Evolutionary conservation across 768 basidiomycete species (phyloP), one percentile per base, ranked within the genome.

Genomic region (Lactifluus hygrophoroides): DNA sequence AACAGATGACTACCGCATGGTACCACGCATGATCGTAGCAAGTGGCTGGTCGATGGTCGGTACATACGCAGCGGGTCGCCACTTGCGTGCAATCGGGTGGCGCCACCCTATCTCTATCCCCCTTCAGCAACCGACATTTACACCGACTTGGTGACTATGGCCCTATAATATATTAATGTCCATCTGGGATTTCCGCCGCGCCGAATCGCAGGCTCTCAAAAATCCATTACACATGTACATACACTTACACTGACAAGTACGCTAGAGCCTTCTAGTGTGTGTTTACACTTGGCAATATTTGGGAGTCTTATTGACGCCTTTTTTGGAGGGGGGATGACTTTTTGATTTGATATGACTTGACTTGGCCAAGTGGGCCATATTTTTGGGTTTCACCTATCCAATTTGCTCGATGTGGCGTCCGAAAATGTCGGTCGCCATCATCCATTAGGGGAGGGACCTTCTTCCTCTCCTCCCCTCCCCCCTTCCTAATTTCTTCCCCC

Each of bases 41-140:
- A 46, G 58, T 43, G 56, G 40, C n/a, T n/a, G n/a, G n/a, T 30
- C 45, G 43, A 53, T 46, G 21, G n/a, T n/a, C n/a, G n/a, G n/a
- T n/a, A n/a, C n/a, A n/a, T 47, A 35, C 25, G 23, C 21, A 28
- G 42, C 35, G 32, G 52, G n/a, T n/a, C n/a, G n/a, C 19, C 10
- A 30, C 23, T 30, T 46, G 46, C 46, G 27, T 21, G 16, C 32
- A 54, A 49, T 50, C 42, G 48, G 58, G n/a, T 21, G 25, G 32
- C 17, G 16, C 48, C 17, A 28, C 27, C 44, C 40, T 44, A 35
- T 28, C n/a, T 19, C 35, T 48, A 11, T 37, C 43, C 25, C 23
- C 8, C 25, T 40, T n/a, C n/a, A n/a, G n/a, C n/a, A 9, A 9
- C n/a, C 30, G 9, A 40, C n/a, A 40, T 40, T 40, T 40, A 40